A percentile compares a stretch with the other conserved stretches of the same genome.
phyloP scores from a whole-genome alignment of 805 yeast species.

The Ogataea polymorpha region DNA sequence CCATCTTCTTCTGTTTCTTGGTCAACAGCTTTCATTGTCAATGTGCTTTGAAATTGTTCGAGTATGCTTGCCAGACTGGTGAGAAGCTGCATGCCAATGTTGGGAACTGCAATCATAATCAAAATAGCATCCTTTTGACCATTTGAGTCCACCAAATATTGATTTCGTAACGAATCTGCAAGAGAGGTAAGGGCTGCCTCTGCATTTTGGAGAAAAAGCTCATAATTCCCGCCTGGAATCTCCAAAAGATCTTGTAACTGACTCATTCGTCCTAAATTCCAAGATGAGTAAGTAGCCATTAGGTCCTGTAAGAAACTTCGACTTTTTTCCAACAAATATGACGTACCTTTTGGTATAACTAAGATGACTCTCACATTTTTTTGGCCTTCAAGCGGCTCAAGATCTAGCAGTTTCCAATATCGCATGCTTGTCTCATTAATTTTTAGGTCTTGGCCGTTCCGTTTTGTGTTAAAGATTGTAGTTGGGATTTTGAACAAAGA shows the following conservation, averaged over 20 bases:
- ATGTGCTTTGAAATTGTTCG: constrained; percentile 41
- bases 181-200: constrained; percentile 7
- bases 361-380: constrained; percentile 54
- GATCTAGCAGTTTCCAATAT: constrained; percentile 57
- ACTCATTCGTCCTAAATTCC: constrained; percentile 43
- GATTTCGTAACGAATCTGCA: constrained; percentile 14
- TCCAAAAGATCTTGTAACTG: constrained; percentile 18
- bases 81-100: constrained; percentile 41
- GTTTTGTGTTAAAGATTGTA: constrained; percentile 34
- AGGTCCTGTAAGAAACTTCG: constrained; percentile 39
- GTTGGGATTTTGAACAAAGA: constrained; percentile 35
- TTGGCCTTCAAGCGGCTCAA: constrained; percentile 48
- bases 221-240: constrained; percentile 15
- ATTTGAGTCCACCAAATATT: constrained; percentile 7
- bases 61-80: constrained; percentile 46
- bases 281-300: constrained; percentile 42
- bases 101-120: constrained; percentile 47
- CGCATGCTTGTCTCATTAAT: constrained; percentile 46
- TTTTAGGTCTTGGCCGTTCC: constrained; percentile 39
- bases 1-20: constrained; percentile 24
- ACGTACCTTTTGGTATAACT: constrained; percentile 32
- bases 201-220: constrained; percentile 32
- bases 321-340: constrained; percentile 30
- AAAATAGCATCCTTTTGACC: constrained; percentile 38
- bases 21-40: constrained; percentile 21